Evolutionary conservation across 257 asterid species (phyloP).

Genomic region (Penstemon davidsonii): DNA sequence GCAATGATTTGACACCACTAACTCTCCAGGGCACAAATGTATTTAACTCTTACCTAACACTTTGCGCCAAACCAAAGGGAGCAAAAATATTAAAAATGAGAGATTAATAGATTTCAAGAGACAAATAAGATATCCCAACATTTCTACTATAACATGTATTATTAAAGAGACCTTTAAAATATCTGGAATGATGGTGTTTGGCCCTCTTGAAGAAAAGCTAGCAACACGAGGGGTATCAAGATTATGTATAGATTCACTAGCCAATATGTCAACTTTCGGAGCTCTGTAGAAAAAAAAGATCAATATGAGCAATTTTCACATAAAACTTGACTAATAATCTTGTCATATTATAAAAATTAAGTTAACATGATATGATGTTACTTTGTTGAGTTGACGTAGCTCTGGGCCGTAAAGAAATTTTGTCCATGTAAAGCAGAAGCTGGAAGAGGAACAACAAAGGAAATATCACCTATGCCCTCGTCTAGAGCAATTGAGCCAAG

Average conservation of each 20-base stretch:
- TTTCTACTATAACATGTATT: neutral
- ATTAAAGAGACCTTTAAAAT: slow-evolving; percentile 10
- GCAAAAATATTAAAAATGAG: too few relatives aligned
- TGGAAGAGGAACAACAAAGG: slow-evolving; percentile 1
- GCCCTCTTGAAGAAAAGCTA: slow-evolving; percentile 24
- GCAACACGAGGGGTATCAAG: slow-evolving; percentile 18
- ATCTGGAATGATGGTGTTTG: slow-evolving; percentile 18
- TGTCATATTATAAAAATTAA: neutral
- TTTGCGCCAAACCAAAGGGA: too few relatives aligned
- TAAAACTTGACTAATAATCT: neutral
- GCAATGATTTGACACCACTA: too few relatives aligned
- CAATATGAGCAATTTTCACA: neutral
- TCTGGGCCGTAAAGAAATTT: neutral
- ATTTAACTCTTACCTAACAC: too few relatives aligned
- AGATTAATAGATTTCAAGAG: too few relatives aligned
- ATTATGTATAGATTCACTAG: slow-evolving; percentile 10
- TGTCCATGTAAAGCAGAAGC: neutral
- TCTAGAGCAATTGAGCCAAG: slow-evolving; percentile 2
- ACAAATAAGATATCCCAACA: neutral
- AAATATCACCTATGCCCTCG: neutral
- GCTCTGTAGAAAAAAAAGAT: neutral
- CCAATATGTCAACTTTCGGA: slow-evolving; percentile 3
- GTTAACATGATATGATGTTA: neutral
- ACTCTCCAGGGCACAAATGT: too few relatives aligned
- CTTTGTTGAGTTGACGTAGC: neutral